phyloP scores from a whole-genome alignment of 23 red algal genomes.

The Agarophyton chilense region DNA sequence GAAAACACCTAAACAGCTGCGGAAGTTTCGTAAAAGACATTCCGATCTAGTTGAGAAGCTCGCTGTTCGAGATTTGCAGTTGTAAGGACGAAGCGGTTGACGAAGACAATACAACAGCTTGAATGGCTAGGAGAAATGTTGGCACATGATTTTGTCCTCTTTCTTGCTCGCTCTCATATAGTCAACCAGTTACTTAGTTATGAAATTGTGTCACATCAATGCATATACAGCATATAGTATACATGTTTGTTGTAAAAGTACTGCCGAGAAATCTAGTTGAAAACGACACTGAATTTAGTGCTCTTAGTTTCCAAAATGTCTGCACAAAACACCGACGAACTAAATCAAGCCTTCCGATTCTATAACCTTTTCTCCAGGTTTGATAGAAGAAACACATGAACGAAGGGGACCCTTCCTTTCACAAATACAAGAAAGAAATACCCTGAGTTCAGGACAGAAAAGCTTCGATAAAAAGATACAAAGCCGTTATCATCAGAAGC shows the following conservation, averaged over 20 bases:
- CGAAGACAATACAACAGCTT: background rate
- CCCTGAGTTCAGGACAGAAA: no score
- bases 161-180: background rate
- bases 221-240: background rate
- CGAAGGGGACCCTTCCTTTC: no score
- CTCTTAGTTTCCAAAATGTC: no score
- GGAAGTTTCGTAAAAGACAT: conserved; percentile 50
- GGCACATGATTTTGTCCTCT: background rate
- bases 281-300: no score
- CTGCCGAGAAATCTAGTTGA: background rate
- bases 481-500: no score
- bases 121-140: background rate
- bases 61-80: conserved; percentile 23
- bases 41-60: conserved; percentile 41
- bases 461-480: no score
- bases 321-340: no score
- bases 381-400: no score
- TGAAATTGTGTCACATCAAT: background rate
- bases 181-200: background rate
- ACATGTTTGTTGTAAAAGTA: background rate
- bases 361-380: no score
- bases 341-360: no score
- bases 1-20: conserved; percentile 6
- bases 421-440: no score
- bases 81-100: background rate